Evolutionary conservation across 768 basidiomycete species (phyloP).

Genomic region (Mycena sanguinolenta): DNA sequence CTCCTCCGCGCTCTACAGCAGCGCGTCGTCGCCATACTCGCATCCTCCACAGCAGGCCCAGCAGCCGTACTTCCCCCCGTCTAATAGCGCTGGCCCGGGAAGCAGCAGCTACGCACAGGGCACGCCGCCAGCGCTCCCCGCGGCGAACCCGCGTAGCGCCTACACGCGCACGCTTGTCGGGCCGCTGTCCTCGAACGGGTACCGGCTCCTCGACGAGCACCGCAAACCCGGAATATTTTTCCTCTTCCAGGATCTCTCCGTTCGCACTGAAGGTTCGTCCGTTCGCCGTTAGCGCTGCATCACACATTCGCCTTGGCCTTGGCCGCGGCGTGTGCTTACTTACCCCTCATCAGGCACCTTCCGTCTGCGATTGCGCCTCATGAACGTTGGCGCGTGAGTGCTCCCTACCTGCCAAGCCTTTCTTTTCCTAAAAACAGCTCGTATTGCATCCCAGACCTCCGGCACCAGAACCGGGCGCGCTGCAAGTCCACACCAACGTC

Average conservation of each 20-base stretch:
- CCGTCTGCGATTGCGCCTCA: slow-evolving; percentile 86
- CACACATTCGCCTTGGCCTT: no score
- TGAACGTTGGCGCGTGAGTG: slow-evolving; percentile 93
- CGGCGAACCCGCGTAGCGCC: slow-evolving; percentile 55
- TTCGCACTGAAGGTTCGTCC: slow-evolving; percentile 86
- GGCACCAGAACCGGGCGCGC: slow-evolving; percentile 78
- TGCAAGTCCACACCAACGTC: slow-evolving; percentile 72
- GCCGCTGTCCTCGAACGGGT: slow-evolving; percentile 88
- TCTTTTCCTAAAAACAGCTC: slow-evolving; percentile 35
- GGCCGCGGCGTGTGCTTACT: slow-evolving; percentile 6
- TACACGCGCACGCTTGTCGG: slow-evolving; percentile 94
- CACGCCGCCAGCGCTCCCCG: slow-evolving; percentile 49
- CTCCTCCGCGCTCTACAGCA: slow-evolving; percentile 23
- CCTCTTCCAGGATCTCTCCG: slow-evolving; percentile 94
- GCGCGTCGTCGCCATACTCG: slow-evolving; percentile 8
- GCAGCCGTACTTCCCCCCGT: slow-evolving; percentile 38
- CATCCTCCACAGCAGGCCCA: slow-evolving; percentile 29
- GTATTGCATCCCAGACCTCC: slow-evolving; percentile 68
- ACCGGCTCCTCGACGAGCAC: slow-evolving; percentile 86
- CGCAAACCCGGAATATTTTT: slow-evolving; percentile 92
- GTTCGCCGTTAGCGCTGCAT: not conserved
- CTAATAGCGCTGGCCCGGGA: not conserved
- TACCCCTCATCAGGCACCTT: slow-evolving; percentile 72
- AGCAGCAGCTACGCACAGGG: slow-evolving; percentile 37
- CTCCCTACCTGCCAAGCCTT: slow-evolving; percentile 20